Evolutionary conservation across 192 early-diverging fungal species (phyloP).

Genomic region (Anaeromyces robustus): DNA sequence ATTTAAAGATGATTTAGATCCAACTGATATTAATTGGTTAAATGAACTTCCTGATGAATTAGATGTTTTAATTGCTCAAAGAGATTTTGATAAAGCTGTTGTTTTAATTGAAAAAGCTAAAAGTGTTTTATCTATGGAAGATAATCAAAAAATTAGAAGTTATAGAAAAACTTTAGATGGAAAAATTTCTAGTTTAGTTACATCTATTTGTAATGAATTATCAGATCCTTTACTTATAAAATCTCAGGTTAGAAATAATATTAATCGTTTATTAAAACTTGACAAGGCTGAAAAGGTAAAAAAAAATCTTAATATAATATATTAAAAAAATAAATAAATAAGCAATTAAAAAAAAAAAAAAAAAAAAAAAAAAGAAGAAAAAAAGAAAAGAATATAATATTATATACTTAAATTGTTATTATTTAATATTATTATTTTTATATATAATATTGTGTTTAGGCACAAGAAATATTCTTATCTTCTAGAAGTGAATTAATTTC

Average conservation of each 20-base stretch:
- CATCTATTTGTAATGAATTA: constrained; percentile 48
- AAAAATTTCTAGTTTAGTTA: constrained; percentile 24
- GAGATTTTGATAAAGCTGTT: constrained; percentile 79
- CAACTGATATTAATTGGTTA: constrained; percentile 30
- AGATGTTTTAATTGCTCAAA: constrained; percentile 81
- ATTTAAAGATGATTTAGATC: constrained; percentile 11
- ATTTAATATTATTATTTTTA: background rate
- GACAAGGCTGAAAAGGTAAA: constrained; percentile 51
- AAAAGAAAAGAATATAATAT: no score
- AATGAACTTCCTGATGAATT: constrained; percentile 70
- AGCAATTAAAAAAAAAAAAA: background rate
- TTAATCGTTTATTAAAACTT: constrained; percentile 62
- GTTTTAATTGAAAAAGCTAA: constrained; percentile 47
- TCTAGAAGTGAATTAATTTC: constrained; percentile 62
- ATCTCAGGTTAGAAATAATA: constrained; percentile 58
- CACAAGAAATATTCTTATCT: constrained; percentile 71
- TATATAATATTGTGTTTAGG: constrained; percentile 24
- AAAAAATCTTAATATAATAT: no score
- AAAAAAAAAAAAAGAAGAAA: no score
- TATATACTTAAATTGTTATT: no score
- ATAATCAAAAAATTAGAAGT: constrained; percentile 16
- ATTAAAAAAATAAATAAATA: no score
- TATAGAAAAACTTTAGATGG: constrained; percentile 14
- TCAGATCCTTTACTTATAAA: constrained; percentile 68
- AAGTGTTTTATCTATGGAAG: background rate